phyloP scores from a whole-genome alignment of 192 early-diverging fungal species.

The Kappamyces sp. region DNA sequence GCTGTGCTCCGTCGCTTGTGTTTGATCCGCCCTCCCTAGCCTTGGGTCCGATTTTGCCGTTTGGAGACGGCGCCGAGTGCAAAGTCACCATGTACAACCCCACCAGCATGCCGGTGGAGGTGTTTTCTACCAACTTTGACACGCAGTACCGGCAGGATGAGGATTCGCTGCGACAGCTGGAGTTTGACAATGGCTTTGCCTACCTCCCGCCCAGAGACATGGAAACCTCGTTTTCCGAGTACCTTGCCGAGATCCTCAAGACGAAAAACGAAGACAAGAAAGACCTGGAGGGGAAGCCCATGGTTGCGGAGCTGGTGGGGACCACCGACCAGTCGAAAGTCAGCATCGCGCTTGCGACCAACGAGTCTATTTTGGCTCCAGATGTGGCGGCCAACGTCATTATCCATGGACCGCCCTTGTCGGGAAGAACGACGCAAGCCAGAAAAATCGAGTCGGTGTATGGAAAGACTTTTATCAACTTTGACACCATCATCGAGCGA shows the following conservation, averaged over 20 bases:
- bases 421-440: slow-evolving; percentile 45
- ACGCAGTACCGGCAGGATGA: slow-evolving; percentile 49
- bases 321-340: background rate
- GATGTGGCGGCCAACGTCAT: slow-evolving; percentile 30
- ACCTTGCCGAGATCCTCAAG: slow-evolving; percentile 25
- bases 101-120: slow-evolving; percentile 42
- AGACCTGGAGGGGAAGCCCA: slow-evolving; percentile 4
- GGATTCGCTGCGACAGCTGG: slow-evolving; percentile 36
- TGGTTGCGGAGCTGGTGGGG: slow-evolving; percentile 39
- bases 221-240: slow-evolving; percentile 34
- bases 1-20: slow-evolving; percentile 30
- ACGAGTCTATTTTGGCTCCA: background rate
- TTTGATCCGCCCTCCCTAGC: slow-evolving; percentile 44
- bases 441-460: slow-evolving; percentile 26
- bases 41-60: slow-evolving; percentile 48
- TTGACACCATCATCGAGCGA: slow-evolving; percentile 46
- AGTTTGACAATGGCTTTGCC: slow-evolving; percentile 33
- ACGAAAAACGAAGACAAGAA: slow-evolving; percentile 3
- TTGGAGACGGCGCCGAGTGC: slow-evolving; percentile 37
- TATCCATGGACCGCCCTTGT: slow-evolving; percentile 50
- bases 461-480: slow-evolving; percentile 28
- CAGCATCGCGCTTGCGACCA: background rate
- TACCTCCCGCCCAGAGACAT: slow-evolving; percentile 44
- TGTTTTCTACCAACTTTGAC: slow-evolving; percentile 53
- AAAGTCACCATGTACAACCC: slow-evolving; percentile 44